These are phyloP conservation scores for Huntiella abstrusa DNA, from an alignment of 2,329 filamentous ascomycete genomes.

Conservation along the genomic window DNA sequence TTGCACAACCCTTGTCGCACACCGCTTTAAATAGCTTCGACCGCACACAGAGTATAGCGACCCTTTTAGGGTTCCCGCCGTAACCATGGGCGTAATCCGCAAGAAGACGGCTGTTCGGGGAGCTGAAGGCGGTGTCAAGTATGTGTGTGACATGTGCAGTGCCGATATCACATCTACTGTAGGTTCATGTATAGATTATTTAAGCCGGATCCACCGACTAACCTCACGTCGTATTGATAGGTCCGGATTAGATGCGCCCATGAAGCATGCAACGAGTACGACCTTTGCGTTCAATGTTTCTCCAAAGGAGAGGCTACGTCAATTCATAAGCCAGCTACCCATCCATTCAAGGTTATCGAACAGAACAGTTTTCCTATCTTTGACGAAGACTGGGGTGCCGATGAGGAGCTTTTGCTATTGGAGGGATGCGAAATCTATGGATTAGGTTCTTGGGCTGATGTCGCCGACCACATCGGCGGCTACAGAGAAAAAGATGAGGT, in stretches of 20 bases:
- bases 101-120: slow-evolving; percentile 81
- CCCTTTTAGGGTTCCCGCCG: not conserved
- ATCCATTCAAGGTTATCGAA: slow-evolving; percentile 86
- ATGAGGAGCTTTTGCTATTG: slow-evolving; percentile 82
- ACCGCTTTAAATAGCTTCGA: not conserved
- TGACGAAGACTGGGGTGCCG: slow-evolving; percentile 84
- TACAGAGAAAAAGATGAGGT: slow-evolving; percentile 92
- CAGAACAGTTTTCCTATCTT: slow-evolving; percentile 98
- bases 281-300: slow-evolving; percentile 93
- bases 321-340: slow-evolving; percentile 69
- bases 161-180: slow-evolving; percentile 95
- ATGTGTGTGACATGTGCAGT: slow-evolving; percentile 92
- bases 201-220: not conserved
- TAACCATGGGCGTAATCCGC: slow-evolving; percentile 72
- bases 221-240: slow-evolving; percentile 24
- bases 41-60: not conserved
- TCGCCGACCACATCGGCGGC: slow-evolving; percentile 93
- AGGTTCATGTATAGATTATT: slow-evolving; percentile 21
- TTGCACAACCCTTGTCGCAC: not conserved
- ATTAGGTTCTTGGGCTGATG: slow-evolving; percentile 90
- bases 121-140: slow-evolving; percentile 79
- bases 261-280: slow-evolving; percentile 72
- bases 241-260: slow-evolving; percentile 89
- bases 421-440: slow-evolving; percentile 95
- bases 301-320: slow-evolving; percentile 61